Evolutionary conservation across 257 asterid genomes (phyloP), one percentile per base, ranked within the genome.

Genomic region (Paulownia fortunei): DNA sequence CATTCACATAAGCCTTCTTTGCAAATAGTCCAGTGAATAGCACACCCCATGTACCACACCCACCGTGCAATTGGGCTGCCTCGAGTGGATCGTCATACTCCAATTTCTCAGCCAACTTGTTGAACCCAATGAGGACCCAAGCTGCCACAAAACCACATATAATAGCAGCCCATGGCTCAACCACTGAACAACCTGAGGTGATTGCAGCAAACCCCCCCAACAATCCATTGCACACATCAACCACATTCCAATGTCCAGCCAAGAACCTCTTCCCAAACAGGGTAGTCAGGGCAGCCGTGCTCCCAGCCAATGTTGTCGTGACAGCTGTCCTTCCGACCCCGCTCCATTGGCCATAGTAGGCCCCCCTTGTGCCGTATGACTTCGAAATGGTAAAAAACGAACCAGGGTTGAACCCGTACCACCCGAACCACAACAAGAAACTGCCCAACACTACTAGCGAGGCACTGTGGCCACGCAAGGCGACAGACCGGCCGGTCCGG

Each of bases 161-260:
- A n/a, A 89, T 88, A 0, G 94, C 94, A 24, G 94, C 94, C 94
- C 94, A 89, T 0, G 94, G 94, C 79, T 89, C 92, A 0, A 89
- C 94, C 68, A 89, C 94, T 0, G 94, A 5, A 41, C 94, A 89
- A 0, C 94, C 94, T 0, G 94, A 82, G n/a, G 94, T 89, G 77
- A 89, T 89, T 0, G 94, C 92, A 0, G 94, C 94, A 21, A 89
- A 89, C 6, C 94, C 94, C 3, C 94, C 94, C 65, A 89, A 47
- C 77, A 89, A 56, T 0, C 94, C 94, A 42, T 89, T 89, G 73
- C 94, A 89, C 54, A 89, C 94, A 55, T 89, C 94, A 6, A 82
- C 0, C 30, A 89, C 94, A 65, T 85, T 89, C 94, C 94, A 89
- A 58, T 89, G 94, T 1, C 94, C 94, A 3, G 47, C 88, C 61